Percentiles rank a stretch among this genome's conserved stretches.
phyloP scores from a whole-genome alignment of 768 basidiomycete genomes.

The Phanerochaete carnosa region DNA sequence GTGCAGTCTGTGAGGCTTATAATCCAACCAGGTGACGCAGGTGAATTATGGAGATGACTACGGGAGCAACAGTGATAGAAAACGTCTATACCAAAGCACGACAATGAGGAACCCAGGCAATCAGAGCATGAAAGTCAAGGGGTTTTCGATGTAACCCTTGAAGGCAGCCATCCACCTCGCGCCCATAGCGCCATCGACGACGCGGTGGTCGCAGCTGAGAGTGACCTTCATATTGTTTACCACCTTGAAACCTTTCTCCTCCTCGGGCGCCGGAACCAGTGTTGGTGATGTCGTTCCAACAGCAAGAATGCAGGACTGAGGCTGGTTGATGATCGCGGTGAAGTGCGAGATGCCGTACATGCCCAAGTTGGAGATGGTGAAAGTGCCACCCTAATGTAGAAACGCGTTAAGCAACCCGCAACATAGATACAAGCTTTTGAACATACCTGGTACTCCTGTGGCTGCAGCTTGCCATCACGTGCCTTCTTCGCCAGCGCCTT shows the following conservation, averaged over 20 bases:
- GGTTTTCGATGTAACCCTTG: constrained; percentile 96
- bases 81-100: constrained; percentile 4
- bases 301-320: constrained; percentile 97
- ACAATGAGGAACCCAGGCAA: background rate
- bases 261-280: constrained; percentile 81
- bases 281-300: constrained; percentile 86
- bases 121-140: constrained; percentile 94
- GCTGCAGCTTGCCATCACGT: constrained; percentile 92
- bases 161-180: constrained; percentile 92
- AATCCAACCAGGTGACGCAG: background rate
- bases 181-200: constrained; percentile 94
- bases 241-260: constrained; percentile 94
- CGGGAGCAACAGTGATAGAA: background rate
- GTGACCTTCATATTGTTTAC: constrained; percentile 94
- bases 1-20: background rate
- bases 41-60: constrained; percentile 2
- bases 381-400: constrained; percentile 77
- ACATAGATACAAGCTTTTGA: background rate
- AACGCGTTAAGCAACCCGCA: background rate
- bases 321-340: constrained; percentile 98
- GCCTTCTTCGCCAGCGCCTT: constrained; percentile 94
- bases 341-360: constrained; percentile 97
- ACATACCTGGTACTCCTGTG: constrained; percentile 90
- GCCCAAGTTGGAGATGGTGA: constrained; percentile 98
- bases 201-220: constrained; percentile 91